Conservation (phyloP, 805 yeast genomes). For the Metschnikowia baotianmanensis region DNA sequence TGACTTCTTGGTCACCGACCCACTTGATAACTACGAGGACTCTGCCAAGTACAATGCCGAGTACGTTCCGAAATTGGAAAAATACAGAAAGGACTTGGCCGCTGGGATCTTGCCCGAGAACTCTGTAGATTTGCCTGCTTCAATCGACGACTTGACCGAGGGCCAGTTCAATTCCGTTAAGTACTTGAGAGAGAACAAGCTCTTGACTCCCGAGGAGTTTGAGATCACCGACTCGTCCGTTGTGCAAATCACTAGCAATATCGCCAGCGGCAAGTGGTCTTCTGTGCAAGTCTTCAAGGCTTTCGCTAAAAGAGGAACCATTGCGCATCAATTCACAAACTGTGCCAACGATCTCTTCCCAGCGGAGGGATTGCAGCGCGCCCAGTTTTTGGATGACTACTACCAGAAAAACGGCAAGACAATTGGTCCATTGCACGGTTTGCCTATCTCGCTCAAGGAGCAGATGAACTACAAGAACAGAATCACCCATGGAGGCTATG, state of each 20-base stretch:
- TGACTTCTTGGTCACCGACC: slow-evolving; percentile 31
- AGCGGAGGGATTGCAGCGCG: slow-evolving; percentile 57
- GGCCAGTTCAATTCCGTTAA: slow-evolving; percentile 38
- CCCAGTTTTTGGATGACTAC: slow-evolving; percentile 53
- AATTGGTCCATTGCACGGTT: slow-evolving; percentile 64
- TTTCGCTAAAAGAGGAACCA: slow-evolving; percentile 61
- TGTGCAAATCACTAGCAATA: slow-evolving; percentile 37
- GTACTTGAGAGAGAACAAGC: slow-evolving; percentile 33
- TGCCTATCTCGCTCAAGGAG: slow-evolving; percentile 65
- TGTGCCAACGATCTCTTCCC: slow-evolving; percentile 60
- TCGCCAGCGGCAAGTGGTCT: slow-evolving; percentile 46
- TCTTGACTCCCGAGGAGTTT: slow-evolving; percentile 38
- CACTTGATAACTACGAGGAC: slow-evolving; percentile 36
- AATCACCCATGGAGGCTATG: slow-evolving; percentile 61
- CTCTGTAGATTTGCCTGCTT: slow-evolving; percentile 32
- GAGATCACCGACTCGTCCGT: slow-evolving; percentile 46
- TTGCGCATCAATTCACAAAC: slow-evolving; percentile 62
- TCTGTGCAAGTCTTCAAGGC: slow-evolving; percentile 58
- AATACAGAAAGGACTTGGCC: slow-evolving; percentile 36
- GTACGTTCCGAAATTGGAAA: slow-evolving; percentile 48
- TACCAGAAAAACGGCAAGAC: slow-evolving; percentile 46
- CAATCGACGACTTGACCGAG: slow-evolving; percentile 31
- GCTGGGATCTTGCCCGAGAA: slow-evolving; percentile 43
- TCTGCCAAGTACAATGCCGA: slow-evolving; percentile 36
- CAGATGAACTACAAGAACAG: slow-evolving; percentile 55